These are phyloP conservation scores for Actinomortierella wolfii DNA, from an alignment of 371 early-diverging fungal species.

Conservation along the genomic window DNA sequence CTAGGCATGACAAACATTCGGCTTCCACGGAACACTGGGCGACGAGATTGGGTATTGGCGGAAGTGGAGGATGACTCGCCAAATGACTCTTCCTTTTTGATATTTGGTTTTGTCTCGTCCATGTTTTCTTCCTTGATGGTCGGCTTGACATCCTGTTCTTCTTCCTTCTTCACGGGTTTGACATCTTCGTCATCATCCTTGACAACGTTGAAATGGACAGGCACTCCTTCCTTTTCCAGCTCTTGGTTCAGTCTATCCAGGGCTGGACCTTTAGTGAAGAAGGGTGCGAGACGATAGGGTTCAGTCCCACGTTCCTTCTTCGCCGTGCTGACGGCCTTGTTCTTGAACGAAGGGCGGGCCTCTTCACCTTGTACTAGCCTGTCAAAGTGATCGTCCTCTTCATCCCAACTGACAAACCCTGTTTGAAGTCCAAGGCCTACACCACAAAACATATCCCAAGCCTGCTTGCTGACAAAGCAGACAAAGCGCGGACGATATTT, in stretches of 20 bases:
- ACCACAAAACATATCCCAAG: conserved; percentile 65
- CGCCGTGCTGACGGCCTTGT: neutral
- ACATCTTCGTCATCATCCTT: neutral
- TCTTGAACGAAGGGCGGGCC: conserved; percentile 3
- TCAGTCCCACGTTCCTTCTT: neutral
- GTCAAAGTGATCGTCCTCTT: conserved; percentile 11
- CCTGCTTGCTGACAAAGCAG: conserved; percentile 78
- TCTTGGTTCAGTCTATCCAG: conserved; percentile 5
- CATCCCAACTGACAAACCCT: conserved; percentile 38
- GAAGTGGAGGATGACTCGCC: too few relatives aligned
- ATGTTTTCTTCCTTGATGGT: neutral
- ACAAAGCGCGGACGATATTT: conserved; percentile 63
- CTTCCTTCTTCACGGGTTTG: neutral
- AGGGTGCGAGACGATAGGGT: conserved; percentile 24
- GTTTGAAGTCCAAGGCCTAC: conserved; percentile 34
- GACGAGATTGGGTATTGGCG: too few relatives aligned
- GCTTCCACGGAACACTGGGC: conserved; percentile 35
- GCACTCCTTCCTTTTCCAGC: conserved; percentile 14
- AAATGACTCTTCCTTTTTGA: too few relatives aligned
- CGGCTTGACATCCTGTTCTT: neutral
- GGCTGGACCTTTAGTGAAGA: conserved; percentile 26
- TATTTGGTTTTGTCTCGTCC: too few relatives aligned
- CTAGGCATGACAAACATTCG: conserved; percentile 76
- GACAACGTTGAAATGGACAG: conserved; percentile 2
- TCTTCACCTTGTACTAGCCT: conserved; percentile 6